Evolutionary conservation across 768 basidiomycete species (phyloP).

Genomic region (Pilatotrama ljubarskyi): DNA sequence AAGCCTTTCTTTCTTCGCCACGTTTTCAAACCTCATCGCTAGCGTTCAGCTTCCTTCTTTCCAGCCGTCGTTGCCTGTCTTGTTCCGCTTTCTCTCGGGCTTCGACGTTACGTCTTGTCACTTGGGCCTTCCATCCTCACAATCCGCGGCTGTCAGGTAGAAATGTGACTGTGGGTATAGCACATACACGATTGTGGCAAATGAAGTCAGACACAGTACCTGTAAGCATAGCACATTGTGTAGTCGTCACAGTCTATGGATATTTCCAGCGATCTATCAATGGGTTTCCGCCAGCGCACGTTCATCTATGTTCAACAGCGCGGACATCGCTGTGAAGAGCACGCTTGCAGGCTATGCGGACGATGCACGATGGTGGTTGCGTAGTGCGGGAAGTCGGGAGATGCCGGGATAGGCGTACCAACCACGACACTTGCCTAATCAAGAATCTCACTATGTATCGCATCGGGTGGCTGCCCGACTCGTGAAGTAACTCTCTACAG

Average conservation of each 20-base stretch:
- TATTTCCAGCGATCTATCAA: neutral
- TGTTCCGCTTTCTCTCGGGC: conserved; percentile 12
- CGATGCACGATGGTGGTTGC: no score
- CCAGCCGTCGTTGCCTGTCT: neutral
- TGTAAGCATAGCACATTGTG: conserved; percentile 14
- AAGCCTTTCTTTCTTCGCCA: neutral
- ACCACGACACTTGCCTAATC: no score
- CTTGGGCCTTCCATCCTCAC: neutral
- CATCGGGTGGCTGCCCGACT: no score
- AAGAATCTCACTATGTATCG: no score
- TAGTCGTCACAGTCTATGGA: conserved; percentile 10
- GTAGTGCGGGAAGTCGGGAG: no score
- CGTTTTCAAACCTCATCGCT: conserved; percentile 1
- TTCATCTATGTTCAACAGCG: no score
- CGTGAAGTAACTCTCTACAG: no score
- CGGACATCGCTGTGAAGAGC: no score
- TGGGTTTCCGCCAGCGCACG: no score
- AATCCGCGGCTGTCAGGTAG: neutral
- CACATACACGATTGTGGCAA: conserved; percentile 15
- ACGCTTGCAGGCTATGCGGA: no score
- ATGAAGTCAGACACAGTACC: conserved; percentile 14
- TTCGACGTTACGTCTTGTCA: conserved; percentile 3
- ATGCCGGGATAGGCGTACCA: no score
- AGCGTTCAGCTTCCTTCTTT: neutral
- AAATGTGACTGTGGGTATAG: conserved; percentile 2